Conservation (phyloP, 2,329 filamentous ascomycete species). For the Calonectria honghensis region DNA sequence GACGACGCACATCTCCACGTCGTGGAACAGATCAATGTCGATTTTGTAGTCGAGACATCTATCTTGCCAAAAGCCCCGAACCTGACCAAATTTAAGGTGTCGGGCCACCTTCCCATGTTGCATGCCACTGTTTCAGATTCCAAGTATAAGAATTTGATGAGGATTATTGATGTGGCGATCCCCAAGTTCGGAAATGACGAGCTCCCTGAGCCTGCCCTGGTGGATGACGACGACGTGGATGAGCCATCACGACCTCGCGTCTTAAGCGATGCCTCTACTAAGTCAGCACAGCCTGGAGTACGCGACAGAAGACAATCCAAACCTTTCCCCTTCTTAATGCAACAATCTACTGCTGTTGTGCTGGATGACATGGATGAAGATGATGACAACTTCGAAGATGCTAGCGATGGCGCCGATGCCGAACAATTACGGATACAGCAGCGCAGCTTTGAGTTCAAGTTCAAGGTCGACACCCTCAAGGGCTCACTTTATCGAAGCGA, state of each 20-base stretch:
- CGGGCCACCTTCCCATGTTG: conserved; percentile 92
- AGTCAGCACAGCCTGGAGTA: conserved; percentile 65
- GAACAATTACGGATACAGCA: conserved; percentile 85
- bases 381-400: conserved; percentile 80
- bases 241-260: conserved; percentile 64
- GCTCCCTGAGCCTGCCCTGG: conserved; percentile 46
- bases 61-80: conserved; percentile 98
- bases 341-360: conserved; percentile 84
- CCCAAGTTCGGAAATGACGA: conserved; percentile 80
- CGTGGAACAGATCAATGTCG: conserved; percentile 97
- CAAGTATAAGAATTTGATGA: conserved; percentile 99
- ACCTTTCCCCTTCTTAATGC: conserved; percentile 85
- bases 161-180: conserved; percentile 94
- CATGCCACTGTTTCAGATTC: conserved; percentile 94
- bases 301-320: conserved; percentile 78
- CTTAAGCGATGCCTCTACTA: conserved; percentile 67
- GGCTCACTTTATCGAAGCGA: conserved; percentile 94
- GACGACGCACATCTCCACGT: conserved; percentile 86
- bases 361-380: conserved; percentile 85
- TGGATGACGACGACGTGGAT: conserved; percentile 53
- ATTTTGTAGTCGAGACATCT: conserved; percentile 96
- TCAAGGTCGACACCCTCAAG: conserved; percentile 94
- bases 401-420: conserved; percentile 73
- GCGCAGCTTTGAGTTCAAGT: conserved; percentile 95
- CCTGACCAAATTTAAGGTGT: conserved; percentile 92